Conservation (phyloP, 768 basidiomycete species). For the Psilocybe subaeruginosa region DNA sequence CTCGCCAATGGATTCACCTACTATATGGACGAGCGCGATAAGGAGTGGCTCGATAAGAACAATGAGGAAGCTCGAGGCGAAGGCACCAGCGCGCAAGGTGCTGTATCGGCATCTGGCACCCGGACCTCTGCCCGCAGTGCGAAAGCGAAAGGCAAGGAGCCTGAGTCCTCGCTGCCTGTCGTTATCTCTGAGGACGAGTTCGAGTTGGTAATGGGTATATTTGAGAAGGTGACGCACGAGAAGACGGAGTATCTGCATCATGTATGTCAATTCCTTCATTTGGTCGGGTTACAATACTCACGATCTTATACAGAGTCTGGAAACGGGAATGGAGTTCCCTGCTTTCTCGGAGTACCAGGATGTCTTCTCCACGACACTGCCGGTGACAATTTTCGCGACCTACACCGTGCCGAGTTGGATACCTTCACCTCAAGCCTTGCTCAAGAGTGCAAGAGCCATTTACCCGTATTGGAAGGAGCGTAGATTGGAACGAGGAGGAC, state of each 20-base stretch:
- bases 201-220: slow-evolving; percentile 92
- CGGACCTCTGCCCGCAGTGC: slow-evolving; percentile 67
- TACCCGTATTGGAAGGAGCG: slow-evolving; percentile 94
- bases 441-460: slow-evolving; percentile 69
- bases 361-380: slow-evolving; percentile 61
- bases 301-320: slow-evolving; percentile 49
- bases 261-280: slow-evolving; percentile 48
- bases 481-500: slow-evolving; percentile 77
- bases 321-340: slow-evolving; percentile 71
- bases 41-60: slow-evolving; percentile 92
- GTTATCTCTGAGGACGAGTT: slow-evolving; percentile 89
- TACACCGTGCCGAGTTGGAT: slow-evolving; percentile 71
- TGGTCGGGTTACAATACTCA: slow-evolving; percentile 5
- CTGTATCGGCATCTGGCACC: slow-evolving; percentile 53
- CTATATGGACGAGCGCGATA: slow-evolving; percentile 95
- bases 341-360: slow-evolving; percentile 76
- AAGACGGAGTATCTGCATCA: slow-evolving; percentile 89
- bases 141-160: slow-evolving; percentile 86
- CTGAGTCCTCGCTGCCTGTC: slow-evolving; percentile 65
- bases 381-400: slow-evolving; percentile 67
- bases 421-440: slow-evolving; percentile 61
- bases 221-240: slow-evolving; percentile 90
- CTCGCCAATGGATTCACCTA: slow-evolving; percentile 83
- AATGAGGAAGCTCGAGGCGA: slow-evolving; percentile 87
- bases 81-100: slow-evolving; percentile 79